phyloP scores from a whole-genome alignment of 768 basidiomycete genomes.

The Cytidiella melzeri region DNA sequence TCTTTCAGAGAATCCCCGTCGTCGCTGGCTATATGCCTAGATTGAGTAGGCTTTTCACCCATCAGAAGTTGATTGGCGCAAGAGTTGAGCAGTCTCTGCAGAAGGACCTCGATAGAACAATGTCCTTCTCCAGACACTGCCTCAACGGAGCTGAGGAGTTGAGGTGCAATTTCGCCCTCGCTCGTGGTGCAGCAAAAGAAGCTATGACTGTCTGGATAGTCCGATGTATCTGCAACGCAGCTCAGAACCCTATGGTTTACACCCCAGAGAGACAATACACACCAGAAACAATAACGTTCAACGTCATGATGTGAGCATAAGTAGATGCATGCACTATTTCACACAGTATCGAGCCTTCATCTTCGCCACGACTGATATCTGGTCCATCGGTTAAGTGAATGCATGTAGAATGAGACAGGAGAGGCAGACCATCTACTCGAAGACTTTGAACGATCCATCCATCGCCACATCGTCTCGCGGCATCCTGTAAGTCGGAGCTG shows the following conservation, averaged over 20 bases:
- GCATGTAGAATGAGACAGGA: no score
- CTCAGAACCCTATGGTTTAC: neutral
- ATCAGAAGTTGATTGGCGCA: conserved; percentile 21
- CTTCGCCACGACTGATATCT: conserved; percentile 54
- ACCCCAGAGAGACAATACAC: conserved; percentile 8
- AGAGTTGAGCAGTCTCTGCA: conserved; percentile 37
- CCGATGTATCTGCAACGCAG: conserved; percentile 51
- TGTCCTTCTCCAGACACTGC: conserved; percentile 37
- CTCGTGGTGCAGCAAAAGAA: conserved; percentile 52
- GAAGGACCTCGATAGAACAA: conserved; percentile 37
- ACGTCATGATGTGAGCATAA: conserved; percentile 29
- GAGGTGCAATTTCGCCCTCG: conserved; percentile 31
- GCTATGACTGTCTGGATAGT: conserved; percentile 56
- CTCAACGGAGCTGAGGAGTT: conserved; percentile 38
- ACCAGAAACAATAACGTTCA: conserved; percentile 49
- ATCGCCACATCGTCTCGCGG: no score
- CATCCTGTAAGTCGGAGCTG: no score
- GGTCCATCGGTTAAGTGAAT: no score
- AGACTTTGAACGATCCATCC: no score
- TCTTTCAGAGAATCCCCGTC: conserved; percentile 32
- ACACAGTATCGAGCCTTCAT: conserved; percentile 60
- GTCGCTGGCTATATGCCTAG: conserved; percentile 24
- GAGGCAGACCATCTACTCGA: no score
- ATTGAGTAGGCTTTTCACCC: neutral
- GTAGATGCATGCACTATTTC: conserved; percentile 29